These are phyloP conservation scores for Cytospora piceicola DNA, from an alignment of 2,329 filamentous ascomycete genomes.

Conservation along the genomic window DNA sequence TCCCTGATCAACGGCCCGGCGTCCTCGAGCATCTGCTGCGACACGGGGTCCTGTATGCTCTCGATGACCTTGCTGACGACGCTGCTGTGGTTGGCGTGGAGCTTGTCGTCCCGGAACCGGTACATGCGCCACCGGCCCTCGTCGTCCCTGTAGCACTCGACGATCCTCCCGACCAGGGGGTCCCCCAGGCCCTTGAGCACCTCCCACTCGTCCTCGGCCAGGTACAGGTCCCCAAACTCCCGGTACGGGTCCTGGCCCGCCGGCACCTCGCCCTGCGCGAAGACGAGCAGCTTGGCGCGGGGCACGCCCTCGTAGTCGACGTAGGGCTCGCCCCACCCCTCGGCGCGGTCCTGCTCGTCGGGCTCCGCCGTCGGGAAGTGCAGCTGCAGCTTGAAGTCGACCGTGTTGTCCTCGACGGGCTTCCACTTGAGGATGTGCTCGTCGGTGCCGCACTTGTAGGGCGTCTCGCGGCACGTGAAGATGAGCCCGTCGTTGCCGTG, in stretches of 20 bases:
- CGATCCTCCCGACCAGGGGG: slow-evolving; percentile 82
- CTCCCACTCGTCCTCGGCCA: slow-evolving; percentile 83
- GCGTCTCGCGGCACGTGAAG: slow-evolving; percentile 89
- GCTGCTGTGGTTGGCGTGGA: slow-evolving; percentile 83
- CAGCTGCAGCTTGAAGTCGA: slow-evolving; percentile 85
- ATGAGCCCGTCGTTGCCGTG: slow-evolving; percentile 97
- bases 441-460: slow-evolving; percentile 90
- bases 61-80: slow-evolving; percentile 86
- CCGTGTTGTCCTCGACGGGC: slow-evolving; percentile 89
- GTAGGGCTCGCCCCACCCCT: slow-evolving; percentile 65
- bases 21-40: slow-evolving; percentile 76
- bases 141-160: slow-evolving; percentile 85
- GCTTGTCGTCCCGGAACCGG: slow-evolving; percentile 90
- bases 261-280: slow-evolving; percentile 58
- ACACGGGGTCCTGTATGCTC: slow-evolving; percentile 85
- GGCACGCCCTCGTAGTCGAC: slow-evolving; percentile 82
- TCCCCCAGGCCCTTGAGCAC: slow-evolving; percentile 72
- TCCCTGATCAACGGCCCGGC: slow-evolving; percentile 73
- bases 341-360: slow-evolving; percentile 67
- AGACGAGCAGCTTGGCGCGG: slow-evolving; percentile 71
- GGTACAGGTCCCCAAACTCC: slow-evolving; percentile 67
- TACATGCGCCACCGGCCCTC: slow-evolving; percentile 81
- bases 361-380: slow-evolving; percentile 75
- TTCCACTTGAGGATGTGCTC: slow-evolving; percentile 98
- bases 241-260: slow-evolving; percentile 59